phyloP scores from a whole-genome alignment of 768 basidiomycete species.

The Ephemerocybe angulata region DNA sequence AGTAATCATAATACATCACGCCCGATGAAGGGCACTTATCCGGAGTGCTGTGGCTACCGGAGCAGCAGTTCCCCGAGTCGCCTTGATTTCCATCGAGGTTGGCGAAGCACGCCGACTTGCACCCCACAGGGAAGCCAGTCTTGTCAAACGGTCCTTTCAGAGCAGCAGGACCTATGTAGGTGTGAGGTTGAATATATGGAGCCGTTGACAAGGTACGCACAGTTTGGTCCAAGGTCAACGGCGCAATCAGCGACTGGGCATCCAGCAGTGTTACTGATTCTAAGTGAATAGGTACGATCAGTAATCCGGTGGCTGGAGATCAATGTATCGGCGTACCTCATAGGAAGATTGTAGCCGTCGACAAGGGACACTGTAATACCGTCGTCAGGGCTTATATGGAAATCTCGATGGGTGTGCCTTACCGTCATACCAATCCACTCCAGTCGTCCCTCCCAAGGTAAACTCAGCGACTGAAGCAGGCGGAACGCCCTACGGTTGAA shows the following conservation, averaged over 20 bases:
- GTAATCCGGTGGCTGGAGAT: not conserved
- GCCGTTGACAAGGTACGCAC: constrained; percentile 28
- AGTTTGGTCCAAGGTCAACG: constrained; percentile 58
- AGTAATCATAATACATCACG: constrained; percentile 35
- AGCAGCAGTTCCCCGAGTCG: constrained; percentile 65
- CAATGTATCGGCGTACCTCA: constrained; percentile 19
- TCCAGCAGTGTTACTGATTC: constrained; percentile 51
- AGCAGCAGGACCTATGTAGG: constrained; percentile 39
- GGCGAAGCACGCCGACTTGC: constrained; percentile 53
- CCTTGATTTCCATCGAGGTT: constrained; percentile 42
- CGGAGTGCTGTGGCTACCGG: constrained; percentile 48
- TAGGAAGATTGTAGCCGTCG: constrained; percentile 63
- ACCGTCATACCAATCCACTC: constrained; percentile 61
- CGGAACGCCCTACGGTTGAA: constrained; percentile 46
- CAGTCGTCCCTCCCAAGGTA: constrained; percentile 45
- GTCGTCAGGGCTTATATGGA: not conserved
- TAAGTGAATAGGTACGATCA: too few relatives aligned
- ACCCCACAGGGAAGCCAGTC: constrained; percentile 53
- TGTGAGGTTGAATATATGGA: not conserved
- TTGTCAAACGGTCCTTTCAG: constrained; percentile 53
- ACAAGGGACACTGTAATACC: constrained; percentile 52
- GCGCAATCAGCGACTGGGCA: constrained; percentile 56
- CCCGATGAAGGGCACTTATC: constrained; percentile 55
- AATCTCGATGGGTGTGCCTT: constrained; percentile 4
- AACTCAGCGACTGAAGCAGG: constrained; percentile 70